Conservation (phyloP, 345 rosid genomes). For the Iberis pinnata region DNA sequence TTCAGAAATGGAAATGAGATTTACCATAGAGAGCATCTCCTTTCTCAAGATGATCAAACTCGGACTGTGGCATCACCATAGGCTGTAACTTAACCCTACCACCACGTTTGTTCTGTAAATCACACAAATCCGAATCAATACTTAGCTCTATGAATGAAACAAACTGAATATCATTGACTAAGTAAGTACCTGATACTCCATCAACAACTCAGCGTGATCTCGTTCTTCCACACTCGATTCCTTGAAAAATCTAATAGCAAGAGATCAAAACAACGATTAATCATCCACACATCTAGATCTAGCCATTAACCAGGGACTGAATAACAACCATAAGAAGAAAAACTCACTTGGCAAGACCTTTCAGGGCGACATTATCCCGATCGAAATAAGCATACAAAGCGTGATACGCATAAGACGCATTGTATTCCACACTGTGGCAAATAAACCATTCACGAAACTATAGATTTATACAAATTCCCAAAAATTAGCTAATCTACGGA, state of each 20-base stretch:
- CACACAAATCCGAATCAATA: neutral
- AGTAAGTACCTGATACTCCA: conserved; percentile 65
- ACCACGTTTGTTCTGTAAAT: conserved; percentile 70
- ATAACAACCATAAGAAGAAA: no score
- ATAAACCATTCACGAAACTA: neutral
- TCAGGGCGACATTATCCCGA: conserved; percentile 69
- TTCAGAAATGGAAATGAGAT: conserved; percentile 10
- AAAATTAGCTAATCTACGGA: no score
- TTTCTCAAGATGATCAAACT: conserved; percentile 80
- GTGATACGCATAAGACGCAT: conserved; percentile 67
- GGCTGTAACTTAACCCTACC: conserved; percentile 74
- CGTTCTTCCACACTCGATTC: conserved; percentile 80
- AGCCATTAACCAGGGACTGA: no score
- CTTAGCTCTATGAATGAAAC: neutral
- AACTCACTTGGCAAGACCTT: conserved; percentile 65
- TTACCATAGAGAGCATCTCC: conserved; percentile 90
- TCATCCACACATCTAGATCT: no score
- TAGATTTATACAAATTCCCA: neutral
- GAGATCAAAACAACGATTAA: neutral
- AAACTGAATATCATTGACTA: neutral
- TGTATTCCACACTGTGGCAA: conserved; percentile 65
- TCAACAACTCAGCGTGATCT: conserved; percentile 71
- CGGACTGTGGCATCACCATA: conserved; percentile 59
- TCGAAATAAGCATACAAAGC: conserved; percentile 75
- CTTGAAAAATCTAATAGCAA: conserved; percentile 56